Evolutionary conservation across 2,329 filamentous ascomycete genomes (phyloP).

Genomic region (Botrytis squamosa): DNA sequence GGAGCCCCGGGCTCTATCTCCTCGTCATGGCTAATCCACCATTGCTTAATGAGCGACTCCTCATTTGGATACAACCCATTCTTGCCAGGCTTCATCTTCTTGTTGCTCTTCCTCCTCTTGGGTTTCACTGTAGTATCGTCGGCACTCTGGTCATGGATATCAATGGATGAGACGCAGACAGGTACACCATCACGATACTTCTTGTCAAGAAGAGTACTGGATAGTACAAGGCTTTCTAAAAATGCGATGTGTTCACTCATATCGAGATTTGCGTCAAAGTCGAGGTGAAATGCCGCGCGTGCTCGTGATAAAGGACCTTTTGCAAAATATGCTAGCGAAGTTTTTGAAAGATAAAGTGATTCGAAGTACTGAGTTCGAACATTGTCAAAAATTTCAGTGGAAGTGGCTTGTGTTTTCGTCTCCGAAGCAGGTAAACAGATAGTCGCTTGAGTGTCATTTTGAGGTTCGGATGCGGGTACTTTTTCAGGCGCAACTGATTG

Average conservation of each 20-base stretch:
- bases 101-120: constrained; percentile 54
- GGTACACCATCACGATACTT: constrained; percentile 75
- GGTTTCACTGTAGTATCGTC: constrained; percentile 48
- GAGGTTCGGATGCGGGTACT: constrained; percentile 15
- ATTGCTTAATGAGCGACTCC: constrained; percentile 61
- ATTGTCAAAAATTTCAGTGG: constrained; percentile 56
- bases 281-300: constrained; percentile 66
- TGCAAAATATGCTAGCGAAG: constrained; percentile 78
- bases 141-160: constrained; percentile 49
- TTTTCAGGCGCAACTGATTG: constrained; percentile 18
- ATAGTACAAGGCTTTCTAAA: constrained; percentile 66
- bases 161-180: constrained; percentile 56
- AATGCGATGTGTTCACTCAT: constrained; percentile 66
- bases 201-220: constrained; percentile 68
- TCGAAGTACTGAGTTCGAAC: constrained; percentile 60
- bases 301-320: constrained; percentile 78
- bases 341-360: constrained; percentile 63
- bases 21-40: constrained; percentile 66
- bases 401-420: constrained; percentile 37
- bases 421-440: not conserved
- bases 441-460: constrained; percentile 13
- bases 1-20: constrained; percentile 48
- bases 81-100: constrained; percentile 66
- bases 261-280: constrained; percentile 58
- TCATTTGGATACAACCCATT: constrained; percentile 68